Evolutionary conservation across 2,329 filamentous ascomycete species (phyloP).

Genomic region (Cryphonectria japonica): DNA sequence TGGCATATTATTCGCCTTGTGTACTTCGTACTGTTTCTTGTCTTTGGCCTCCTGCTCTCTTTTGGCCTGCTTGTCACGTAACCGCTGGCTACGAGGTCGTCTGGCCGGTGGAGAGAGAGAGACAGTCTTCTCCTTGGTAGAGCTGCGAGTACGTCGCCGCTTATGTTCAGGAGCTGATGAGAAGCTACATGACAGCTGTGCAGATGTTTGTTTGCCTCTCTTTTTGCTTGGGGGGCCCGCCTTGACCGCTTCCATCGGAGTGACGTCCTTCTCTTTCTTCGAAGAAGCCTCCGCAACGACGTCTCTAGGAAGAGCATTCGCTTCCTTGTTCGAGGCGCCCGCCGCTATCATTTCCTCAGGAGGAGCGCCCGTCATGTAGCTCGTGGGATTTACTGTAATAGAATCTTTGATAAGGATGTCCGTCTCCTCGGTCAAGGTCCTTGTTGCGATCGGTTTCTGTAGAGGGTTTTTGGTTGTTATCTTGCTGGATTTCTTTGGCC

Average conservation of each 20-base stretch:
- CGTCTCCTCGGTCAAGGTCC: too few relatives aligned
- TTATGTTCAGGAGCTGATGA: too few relatives aligned
- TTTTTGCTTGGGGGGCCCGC: background rate
- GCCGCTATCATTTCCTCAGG: too few relatives aligned
- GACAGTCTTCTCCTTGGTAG: background rate
- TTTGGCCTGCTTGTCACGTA: background rate
- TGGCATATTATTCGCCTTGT: background rate
- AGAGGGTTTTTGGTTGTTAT: background rate
- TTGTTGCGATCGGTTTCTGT: too few relatives aligned
- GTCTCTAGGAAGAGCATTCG: too few relatives aligned
- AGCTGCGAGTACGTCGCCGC: background rate
- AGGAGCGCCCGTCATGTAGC: too few relatives aligned
- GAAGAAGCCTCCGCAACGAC: too few relatives aligned
- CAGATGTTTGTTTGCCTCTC: background rate
- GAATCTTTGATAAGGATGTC: too few relatives aligned
- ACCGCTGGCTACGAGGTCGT: background rate
- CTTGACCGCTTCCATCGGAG: background rate
- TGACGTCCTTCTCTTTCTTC: too few relatives aligned
- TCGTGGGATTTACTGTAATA: too few relatives aligned
- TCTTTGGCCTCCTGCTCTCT: background rate
- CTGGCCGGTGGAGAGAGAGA: background rate
- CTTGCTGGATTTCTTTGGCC: background rate
- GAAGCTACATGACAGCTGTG: background rate
- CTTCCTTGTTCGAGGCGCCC: too few relatives aligned
- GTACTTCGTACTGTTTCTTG: slow-evolving; percentile 1